A percentile compares a stretch with the other conserved stretches of the same genome.
Conservation (phyloP, 768 basidiomycete genomes). For the Russula abietina region DNA sequence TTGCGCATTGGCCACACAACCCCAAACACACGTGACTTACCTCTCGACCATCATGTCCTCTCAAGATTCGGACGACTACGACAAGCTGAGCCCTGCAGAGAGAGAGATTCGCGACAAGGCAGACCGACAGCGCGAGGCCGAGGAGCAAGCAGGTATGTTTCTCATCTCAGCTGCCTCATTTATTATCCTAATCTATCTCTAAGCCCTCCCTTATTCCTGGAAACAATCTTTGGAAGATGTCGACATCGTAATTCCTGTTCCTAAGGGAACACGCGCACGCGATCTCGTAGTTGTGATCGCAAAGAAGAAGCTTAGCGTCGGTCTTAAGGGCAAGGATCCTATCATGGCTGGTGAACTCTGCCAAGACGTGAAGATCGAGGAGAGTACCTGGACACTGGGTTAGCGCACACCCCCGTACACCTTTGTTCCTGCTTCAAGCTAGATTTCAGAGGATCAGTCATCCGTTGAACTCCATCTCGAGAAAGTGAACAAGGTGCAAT, state of each 20-base stretch:
- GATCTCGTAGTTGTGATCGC: slow-evolving; percentile 68
- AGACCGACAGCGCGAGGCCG: slow-evolving; percentile 60
- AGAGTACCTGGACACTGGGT: slow-evolving; percentile 96
- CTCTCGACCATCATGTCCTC: slow-evolving; percentile 13
- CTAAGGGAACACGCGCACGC: slow-evolving; percentile 77
- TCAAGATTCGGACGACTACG: slow-evolving; percentile 45
- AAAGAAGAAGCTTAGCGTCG: slow-evolving; percentile 78
- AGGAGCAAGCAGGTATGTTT: slow-evolving; percentile 77
- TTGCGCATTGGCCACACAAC: slow-evolving; percentile 29
- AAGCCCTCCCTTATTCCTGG: slow-evolving; percentile 90
- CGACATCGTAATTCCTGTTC: slow-evolving; percentile 76
- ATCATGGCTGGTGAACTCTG: slow-evolving; percentile 89
- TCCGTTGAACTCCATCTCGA: slow-evolving; percentile 72
- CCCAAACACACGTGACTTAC: slow-evolving; percentile 28
- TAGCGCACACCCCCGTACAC: slow-evolving; percentile 30
- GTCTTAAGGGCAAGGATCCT: slow-evolving; percentile 78
- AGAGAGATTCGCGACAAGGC: slow-evolving; percentile 65
- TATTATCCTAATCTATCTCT: slow-evolving; percentile 20
- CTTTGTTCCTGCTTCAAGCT: slow-evolving; percentile 2
- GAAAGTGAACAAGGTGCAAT: slow-evolving; percentile 80
- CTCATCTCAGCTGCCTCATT: slow-evolving; percentile 25
- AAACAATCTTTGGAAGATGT: slow-evolving; percentile 84
- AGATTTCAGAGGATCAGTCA: slow-evolving; percentile 64
- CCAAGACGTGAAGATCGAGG: slow-evolving; percentile 91
- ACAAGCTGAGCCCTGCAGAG: slow-evolving; percentile 71